Base-by-base conservation (phyloP, 2,329 filamentous ascomycete species). In the Cladosporium sp. region DNA sequence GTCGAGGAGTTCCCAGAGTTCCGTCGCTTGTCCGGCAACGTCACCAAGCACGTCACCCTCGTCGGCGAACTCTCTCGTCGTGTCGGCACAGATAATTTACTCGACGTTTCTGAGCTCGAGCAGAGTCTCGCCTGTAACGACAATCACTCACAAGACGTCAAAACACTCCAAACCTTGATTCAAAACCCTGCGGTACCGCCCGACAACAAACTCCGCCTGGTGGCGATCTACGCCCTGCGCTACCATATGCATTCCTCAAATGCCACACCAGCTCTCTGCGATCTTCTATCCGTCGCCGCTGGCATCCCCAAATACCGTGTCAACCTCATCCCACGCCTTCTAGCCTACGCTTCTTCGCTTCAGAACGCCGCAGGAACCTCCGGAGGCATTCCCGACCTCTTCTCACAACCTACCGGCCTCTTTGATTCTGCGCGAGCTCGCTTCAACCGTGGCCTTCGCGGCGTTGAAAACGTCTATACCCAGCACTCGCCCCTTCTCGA, bases 1-100 rank as follows among this genome's bases (percentile, higher is more conserved):
- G 94, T 98, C 49, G 93, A 98, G 69, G 93, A 98, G 63, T 98
- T 97, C 65, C 93, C 93, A 2, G 93, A 98, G 66, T 98, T 98
- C 68, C 84, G 93, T 52, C 95, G 96, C 63, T 80, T 98, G 1
- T 96, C 93, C 1, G 91, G 93, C 32, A 98, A 98, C 59, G 93
- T 98, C 48, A 97, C 91, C 72, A 98, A 98, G 66, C 93, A 98
- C 66, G 94, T 98, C 51, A 95, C 93, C 0, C 74, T 98, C 18
- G 93, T 98, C 18, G 90, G 90, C 0, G 94, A 98, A 65, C 77
- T 98, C 35, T 96, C 90, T 67, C 80, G 92, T 51, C 82, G 88
- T 50, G 91, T 98, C 12, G 87, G 86, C 6, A 82, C 86, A 33
- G 88, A 97, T 59, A 89, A 83, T 59, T 71, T 98, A 33, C 77